phyloP scores from a whole-genome alignment of 2,329 filamentous ascomycete genomes.

The Phymatotrichopsis omnivora region DNA sequence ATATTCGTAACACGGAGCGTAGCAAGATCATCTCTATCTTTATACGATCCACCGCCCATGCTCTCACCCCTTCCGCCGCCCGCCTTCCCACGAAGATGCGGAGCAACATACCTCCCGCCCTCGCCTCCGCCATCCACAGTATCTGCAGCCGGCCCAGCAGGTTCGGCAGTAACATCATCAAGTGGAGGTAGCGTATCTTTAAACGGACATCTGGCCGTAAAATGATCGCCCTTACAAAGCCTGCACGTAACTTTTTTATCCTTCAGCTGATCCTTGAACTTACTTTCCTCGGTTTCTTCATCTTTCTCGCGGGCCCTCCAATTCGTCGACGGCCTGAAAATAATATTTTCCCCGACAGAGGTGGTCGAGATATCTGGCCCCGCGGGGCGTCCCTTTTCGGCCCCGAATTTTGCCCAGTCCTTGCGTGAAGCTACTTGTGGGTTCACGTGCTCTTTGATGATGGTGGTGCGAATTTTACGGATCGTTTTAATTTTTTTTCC shows the following conservation, averaged over 20 bases:
- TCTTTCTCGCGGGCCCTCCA: conserved; percentile 86
- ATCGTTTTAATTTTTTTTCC: conserved; percentile 96
- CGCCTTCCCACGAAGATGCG: conserved; percentile 68
- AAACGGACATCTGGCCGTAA: conserved; percentile 97
- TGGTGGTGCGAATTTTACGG: conserved; percentile 83
- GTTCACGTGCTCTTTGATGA: conserved; percentile 89
- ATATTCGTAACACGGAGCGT: conserved; percentile 97
- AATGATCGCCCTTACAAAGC: conserved; percentile 98
- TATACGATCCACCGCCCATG: conserved; percentile 53
- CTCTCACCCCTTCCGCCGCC: conserved; percentile 56
- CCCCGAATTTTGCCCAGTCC: conserved; percentile 85
- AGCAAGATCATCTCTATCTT: conserved; percentile 86
- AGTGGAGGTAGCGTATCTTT: conserved; percentile 98
- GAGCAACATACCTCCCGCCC: conserved; percentile 71
- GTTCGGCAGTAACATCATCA: conserved; percentile 44
- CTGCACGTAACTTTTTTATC: conserved; percentile 99
- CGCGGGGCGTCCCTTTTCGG: conserved; percentile 69
- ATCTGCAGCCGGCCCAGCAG: conserved; percentile 34
- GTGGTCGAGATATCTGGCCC: conserved; percentile 86
- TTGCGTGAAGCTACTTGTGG: conserved; percentile 92
- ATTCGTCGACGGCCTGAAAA: conserved; percentile 85
- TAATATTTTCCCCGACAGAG: conserved; percentile 92
- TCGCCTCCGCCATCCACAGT: conserved; percentile 34
- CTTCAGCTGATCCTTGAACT: conserved; percentile 70
- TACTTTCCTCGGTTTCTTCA: conserved; percentile 55